Conservation (phyloP, 805 yeast genomes). For the Monosporozyma aquatica region DNA sequence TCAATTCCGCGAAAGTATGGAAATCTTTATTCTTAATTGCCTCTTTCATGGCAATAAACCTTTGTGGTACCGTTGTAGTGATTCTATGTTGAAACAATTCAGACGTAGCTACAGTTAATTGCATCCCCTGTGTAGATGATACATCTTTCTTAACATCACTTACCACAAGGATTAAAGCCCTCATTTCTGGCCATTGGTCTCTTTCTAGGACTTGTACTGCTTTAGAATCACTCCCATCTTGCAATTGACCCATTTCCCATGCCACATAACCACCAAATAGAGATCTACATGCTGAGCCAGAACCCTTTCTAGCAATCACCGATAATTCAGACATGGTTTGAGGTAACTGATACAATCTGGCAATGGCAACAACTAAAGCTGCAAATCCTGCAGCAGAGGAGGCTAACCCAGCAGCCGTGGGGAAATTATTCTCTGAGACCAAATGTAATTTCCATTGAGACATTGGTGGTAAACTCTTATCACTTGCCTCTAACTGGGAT, state of each 20-base stretch:
- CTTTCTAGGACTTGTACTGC: conserved; percentile 87
- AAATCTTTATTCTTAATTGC: conserved; percentile 72
- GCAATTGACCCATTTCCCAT: conserved; percentile 87
- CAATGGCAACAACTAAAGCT: conserved; percentile 84
- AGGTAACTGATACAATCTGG: conserved; percentile 78
- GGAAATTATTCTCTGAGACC: conserved; percentile 92
- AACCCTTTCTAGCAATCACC: conserved; percentile 93
- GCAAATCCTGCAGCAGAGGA: conserved; percentile 98
- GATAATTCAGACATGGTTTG: conserved; percentile 77
- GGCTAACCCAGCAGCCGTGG: conserved; percentile 98
- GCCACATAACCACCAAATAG: conserved; percentile 96
- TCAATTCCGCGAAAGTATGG: conserved; percentile 71
- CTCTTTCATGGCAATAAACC: conserved; percentile 74
- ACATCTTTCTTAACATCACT: conserved; percentile 92
- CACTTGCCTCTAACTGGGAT: conserved; percentile 44
- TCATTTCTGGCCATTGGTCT: conserved; percentile 86
- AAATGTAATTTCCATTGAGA: conserved; percentile 63
- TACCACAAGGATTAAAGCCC: conserved; percentile 86
- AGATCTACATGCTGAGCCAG: conserved; percentile 97
- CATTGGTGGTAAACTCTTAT: conserved; percentile 49
- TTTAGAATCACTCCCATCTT: conserved; percentile 82
- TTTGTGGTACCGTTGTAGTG: conserved; percentile 71
- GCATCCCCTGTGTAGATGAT: conserved; percentile 95
- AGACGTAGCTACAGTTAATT: conserved; percentile 81
- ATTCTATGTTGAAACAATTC: conserved; percentile 77